Base-by-base conservation (phyloP, 73 alveolate genomes). In the Uronychia binucleata region DNA sequence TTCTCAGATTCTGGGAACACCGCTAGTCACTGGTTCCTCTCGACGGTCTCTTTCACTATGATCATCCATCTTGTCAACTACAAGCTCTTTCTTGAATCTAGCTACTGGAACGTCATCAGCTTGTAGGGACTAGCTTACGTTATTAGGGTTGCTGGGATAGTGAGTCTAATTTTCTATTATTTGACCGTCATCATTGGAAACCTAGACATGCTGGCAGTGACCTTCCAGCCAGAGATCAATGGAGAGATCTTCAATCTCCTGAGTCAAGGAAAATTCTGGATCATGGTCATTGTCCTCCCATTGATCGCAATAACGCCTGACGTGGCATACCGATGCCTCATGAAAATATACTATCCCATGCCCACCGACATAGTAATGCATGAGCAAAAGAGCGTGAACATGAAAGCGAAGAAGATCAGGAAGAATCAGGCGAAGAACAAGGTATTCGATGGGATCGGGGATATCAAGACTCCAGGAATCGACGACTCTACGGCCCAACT, bases 61-160 rank as follows among this genome's bases (percentile, higher is more conserved):
- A 94, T 96, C 74, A 93, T 96, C 59, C 98, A 96, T 87, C 88
- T 96, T 76, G 98, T 96, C 28, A 80, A 91, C 31, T 93, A 89
- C 79, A 96, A 96, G 83, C 90, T 96, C 81, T 87, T 96, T 81
- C 75, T 96, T 27, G 97, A 92, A 28, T 83, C 97, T 78, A 92
- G 88, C 78, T 94, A 82, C 78, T 95, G 98, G 97, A 95, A 95
- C 84, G 59, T 81, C 75, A 80, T 94, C 0, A 91, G 93, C 75
- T 58, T 96, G 81, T 75, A 75, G 8, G 81, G 5, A 8, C 32
- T 26, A 26, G 5, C 58, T 26, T 30, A 1, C 8, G 1, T 30
- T 28, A 35, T 28, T 27, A 26, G 59, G 5, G 1, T 27, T 26
- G 81, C 78, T 46, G 95, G 94, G n/a, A 28, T 91, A 0, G 76